Base-by-base conservation (phyloP, 1,284 basidiomycete genomes). In the Pseudozyma sp. region DNA sequence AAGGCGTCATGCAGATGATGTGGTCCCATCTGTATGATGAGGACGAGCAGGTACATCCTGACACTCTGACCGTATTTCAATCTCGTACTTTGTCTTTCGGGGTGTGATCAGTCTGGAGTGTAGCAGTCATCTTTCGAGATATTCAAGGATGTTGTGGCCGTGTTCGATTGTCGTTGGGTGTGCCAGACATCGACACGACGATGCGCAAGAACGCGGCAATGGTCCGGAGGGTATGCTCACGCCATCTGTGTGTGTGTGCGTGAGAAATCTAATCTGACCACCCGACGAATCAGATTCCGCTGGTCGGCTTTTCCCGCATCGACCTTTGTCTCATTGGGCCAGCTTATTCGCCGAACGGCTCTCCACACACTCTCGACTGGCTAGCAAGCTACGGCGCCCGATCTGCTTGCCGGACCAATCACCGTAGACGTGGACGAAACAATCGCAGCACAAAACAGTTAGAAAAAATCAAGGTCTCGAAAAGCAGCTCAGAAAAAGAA, bases 371-470 rank as follows among this genome's bases (percentile, higher is more conserved):
- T 24, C 24, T 24, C 24, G 24, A 24, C 24, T 24, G 24, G 24
- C 24, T 4, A 4, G 1, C 24, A 24, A 24, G 24, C 24, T 24
- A 24, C 24, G 4, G 24, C 24, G 24, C 16, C 40, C 40, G 13
- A 42, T 13, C 40, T 42, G 40, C 40, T 42, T 42, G 40, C 40
- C 16, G 40, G 16, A 14, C 40, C 35, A 37, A 9, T 37, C 14
- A 14, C 35, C 35, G 14, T 37, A 10, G 35, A 14, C 35, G 35
- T 10, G 35, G 14, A 14, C 9, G 35, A 37, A 3, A 37, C 87
- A 90, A 89, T 89, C 89, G 90, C 89, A 88, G 89, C 89, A 90
- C 89, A 24, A 24, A 24, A 24, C 24, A 24, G 24, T 24, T 1
- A 24, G 4, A 1, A 4, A 24, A 24, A 24, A 24, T 24, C 24